These are phyloP conservation scores for Russula earlei DNA, from an alignment of 768 basidiomycete species.

Conservation along the genomic window DNA sequence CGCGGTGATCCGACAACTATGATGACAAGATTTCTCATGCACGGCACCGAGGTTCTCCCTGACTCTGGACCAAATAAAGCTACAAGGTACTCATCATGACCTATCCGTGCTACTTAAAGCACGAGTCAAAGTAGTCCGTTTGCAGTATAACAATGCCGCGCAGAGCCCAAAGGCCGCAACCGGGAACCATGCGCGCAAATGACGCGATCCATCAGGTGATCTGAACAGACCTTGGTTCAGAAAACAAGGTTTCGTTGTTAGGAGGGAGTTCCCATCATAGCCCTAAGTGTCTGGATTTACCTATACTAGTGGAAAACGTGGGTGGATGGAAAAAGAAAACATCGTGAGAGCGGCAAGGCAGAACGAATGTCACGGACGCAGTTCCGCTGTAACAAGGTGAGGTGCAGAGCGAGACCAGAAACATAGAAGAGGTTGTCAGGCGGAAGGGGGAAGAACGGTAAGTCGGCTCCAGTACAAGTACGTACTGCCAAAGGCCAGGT, in stretches of 20 bases:
- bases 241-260: slow-evolving; percentile 17
- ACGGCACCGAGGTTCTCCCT: not conserved
- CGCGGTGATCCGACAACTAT: not conserved
- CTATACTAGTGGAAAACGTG: not conserved
- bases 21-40: not conserved
- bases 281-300: slow-evolving; percentile 3
- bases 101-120: not conserved
- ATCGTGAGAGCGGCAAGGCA: not conserved
- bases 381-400: slow-evolving; percentile 1
- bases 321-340: not conserved
- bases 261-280: not conserved
- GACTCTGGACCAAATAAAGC: not conserved
- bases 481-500: not conserved
- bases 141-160: not conserved
- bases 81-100: not conserved
- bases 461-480: not conserved
- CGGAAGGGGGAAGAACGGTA: not conserved
- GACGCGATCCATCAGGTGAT: slow-evolving; percentile 8
- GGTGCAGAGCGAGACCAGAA: not conserved
- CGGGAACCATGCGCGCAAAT: not conserved
- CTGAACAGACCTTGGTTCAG: not conserved
- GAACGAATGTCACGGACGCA: not conserved
- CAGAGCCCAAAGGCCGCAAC: not conserved
- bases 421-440: not conserved
- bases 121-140: not conserved